These are phyloP conservation scores for Yarrowia osloensis DNA, from an alignment of 805 yeast species.

Conservation along the genomic window DNA sequence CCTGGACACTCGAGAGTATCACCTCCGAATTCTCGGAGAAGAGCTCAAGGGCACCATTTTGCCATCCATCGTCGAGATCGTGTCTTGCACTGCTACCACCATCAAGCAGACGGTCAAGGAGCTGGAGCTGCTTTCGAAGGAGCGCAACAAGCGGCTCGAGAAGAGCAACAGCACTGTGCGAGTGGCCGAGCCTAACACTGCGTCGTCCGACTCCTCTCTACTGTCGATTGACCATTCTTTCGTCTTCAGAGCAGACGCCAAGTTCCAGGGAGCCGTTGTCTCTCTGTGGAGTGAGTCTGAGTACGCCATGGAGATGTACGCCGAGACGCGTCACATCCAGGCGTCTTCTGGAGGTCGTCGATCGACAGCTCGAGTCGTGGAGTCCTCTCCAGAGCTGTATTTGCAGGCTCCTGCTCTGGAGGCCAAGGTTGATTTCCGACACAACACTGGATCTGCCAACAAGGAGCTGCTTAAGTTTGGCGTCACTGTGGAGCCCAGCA, in stretches of 20 bases:
- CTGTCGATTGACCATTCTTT: constrained; percentile 18
- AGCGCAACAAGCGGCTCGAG: constrained; percentile 4
- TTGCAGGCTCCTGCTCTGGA: constrained; percentile 76
- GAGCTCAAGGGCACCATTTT: constrained; percentile 37
- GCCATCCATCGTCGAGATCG: constrained; percentile 37
- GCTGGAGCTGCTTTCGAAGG: constrained; percentile 11
- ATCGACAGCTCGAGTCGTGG: not conserved
- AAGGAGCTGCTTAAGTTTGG: constrained; percentile 47
- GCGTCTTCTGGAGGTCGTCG: not conserved
- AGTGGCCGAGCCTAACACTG: not conserved
- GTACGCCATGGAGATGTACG: constrained; percentile 31
- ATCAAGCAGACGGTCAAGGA: constrained; percentile 25
- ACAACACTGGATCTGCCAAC: constrained; percentile 26
- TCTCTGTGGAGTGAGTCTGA: constrained; percentile 36
- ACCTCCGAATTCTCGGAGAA: constrained; percentile 36
- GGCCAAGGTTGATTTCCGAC: constrained; percentile 55
- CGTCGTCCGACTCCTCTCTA: not conserved
- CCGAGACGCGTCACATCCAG: not conserved
- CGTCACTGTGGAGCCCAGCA: constrained; percentile 65
- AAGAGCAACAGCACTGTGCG: not conserved
- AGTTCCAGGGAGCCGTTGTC: constrained; percentile 39
- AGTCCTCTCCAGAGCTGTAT: constrained; percentile 45
- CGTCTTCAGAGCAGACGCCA: constrained; percentile 30
- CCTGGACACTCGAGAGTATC: constrained; percentile 15
- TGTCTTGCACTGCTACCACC: constrained; percentile 5